These are phyloP conservation scores for Trichoderma koningiopsis DNA, from an alignment of 2,329 filamentous ascomycete species.

Conservation along the genomic window DNA sequence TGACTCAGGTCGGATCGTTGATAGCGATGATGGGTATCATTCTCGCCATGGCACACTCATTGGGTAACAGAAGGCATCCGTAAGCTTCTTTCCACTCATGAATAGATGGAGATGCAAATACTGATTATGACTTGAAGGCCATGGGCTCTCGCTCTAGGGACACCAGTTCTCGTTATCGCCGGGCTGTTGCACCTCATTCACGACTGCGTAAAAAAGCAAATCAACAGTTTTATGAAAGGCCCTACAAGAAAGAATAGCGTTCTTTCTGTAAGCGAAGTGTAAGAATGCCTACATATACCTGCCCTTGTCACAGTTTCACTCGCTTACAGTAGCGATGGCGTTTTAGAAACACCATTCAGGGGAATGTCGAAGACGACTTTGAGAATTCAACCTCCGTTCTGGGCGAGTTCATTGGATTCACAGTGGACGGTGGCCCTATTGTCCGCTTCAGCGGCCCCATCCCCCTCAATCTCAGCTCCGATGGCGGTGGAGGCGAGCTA, in stretches of 20 bases:
- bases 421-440: slow-evolving; percentile 50
- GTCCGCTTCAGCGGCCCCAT: slow-evolving; percentile 46
- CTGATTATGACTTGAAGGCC: slow-evolving; percentile 39
- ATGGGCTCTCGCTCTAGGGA: slow-evolving; percentile 62
- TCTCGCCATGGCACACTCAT: slow-evolving; percentile 53
- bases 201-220: slow-evolving; percentile 41
- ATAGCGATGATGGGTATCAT: slow-evolving; percentile 62
- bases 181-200: slow-evolving; percentile 54
- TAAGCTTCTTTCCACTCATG: slow-evolving; percentile 37
- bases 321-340: background rate
- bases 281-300: slow-evolving; percentile 32
- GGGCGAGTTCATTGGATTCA: slow-evolving; percentile 48
- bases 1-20: slow-evolving; percentile 59
- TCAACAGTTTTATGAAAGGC: slow-evolving; percentile 38
- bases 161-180: slow-evolving; percentile 61
- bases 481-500: slow-evolving; percentile 41
- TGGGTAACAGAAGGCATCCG: slow-evolving; percentile 55
- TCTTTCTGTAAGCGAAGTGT: slow-evolving; percentile 50
- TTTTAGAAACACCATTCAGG: slow-evolving; percentile 42
- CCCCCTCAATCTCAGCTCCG: slow-evolving; percentile 36
- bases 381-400: slow-evolving; percentile 38
- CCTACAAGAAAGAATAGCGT: slow-evolving; percentile 32
- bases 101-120: background rate
- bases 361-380: slow-evolving; percentile 33
- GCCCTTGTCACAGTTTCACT: background rate